Evolutionary conservation across 2,329 filamentous ascomycete species (phyloP).

Genomic region (Verticillium nubilum): DNA sequence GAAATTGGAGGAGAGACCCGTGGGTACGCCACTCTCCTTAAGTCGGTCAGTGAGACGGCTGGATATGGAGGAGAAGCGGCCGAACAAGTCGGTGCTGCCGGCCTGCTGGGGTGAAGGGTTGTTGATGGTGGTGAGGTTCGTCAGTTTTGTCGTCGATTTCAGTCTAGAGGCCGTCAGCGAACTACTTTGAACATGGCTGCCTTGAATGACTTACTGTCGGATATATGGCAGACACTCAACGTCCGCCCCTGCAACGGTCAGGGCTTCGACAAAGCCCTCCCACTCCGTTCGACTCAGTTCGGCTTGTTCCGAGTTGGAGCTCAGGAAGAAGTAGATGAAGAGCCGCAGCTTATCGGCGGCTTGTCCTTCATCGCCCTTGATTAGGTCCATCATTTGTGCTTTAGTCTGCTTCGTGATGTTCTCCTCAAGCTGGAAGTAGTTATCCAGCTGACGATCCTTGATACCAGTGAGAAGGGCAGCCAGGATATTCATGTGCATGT

Average conservation of each 20-base stretch:
- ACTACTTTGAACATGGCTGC: background rate
- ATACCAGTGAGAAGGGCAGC: constrained; percentile 55
- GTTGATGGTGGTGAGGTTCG: constrained; percentile 89
- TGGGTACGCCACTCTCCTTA: constrained; percentile 79
- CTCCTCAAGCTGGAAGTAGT: constrained; percentile 94
- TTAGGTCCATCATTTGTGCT: constrained; percentile 77
- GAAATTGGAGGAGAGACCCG: constrained; percentile 68
- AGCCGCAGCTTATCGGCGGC: constrained; percentile 85
- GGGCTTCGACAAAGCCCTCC: constrained; percentile 77
- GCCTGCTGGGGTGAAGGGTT: constrained; percentile 61
- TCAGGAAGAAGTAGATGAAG: constrained; percentile 96
- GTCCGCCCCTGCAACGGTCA: constrained; percentile 71
- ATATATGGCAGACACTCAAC: constrained; percentile 78
- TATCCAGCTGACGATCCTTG: constrained; percentile 93
- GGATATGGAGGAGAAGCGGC: constrained; percentile 86
- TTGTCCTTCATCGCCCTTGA: constrained; percentile 73
- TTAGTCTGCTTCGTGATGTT: constrained; percentile 88
- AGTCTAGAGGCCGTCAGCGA: constrained; percentile 46
- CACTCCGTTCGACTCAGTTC: constrained; percentile 80
- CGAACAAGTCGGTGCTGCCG: constrained; percentile 74
- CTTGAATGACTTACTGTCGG: constrained; percentile 57
- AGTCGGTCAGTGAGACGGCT: constrained; percentile 89
- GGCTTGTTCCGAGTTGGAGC: constrained; percentile 71
- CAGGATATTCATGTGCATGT: constrained; percentile 97
- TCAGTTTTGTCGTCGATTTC: constrained; percentile 94